A percentile compares a stretch with the other conserved stretches of the same genome.
Evolutionary conservation across 164 flowering plant genomes (phyloP).

Genomic region (Buxus sempervirens): DNA sequence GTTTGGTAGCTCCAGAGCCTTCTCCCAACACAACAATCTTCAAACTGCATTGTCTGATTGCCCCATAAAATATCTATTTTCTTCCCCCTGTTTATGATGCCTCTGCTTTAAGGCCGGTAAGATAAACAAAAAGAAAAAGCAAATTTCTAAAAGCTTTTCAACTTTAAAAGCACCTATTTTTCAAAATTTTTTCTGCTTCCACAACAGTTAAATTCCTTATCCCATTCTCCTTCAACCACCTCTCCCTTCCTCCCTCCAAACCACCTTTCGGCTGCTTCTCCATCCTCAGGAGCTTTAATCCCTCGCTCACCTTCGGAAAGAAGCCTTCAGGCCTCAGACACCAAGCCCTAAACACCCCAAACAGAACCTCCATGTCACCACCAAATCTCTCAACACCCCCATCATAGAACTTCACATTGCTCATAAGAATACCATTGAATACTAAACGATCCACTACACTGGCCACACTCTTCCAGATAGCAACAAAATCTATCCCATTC

Average conservation of each 20-base stretch:
- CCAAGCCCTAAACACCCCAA: constrained; percentile 78
- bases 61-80: background rate
- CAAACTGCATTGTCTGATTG: background rate
- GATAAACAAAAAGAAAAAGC: background rate
- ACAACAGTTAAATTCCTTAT: constrained; percentile 50
- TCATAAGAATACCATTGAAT: constrained; percentile 56
- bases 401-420: constrained; percentile 60
- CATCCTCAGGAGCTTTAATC: constrained; percentile 72
- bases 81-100: background rate
- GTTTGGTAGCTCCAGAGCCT: constrained; percentile 4
- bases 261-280: constrained; percentile 40
- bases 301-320: constrained; percentile 67
- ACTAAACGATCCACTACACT: constrained; percentile 56
- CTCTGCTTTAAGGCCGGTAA: background rate
- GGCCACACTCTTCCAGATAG: constrained; percentile 82
- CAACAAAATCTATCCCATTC: constrained; percentile 65
- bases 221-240: constrained; percentile 60
- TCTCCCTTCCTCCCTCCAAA: constrained; percentile 39
- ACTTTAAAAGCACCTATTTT: constrained; percentile 47
- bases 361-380: constrained; percentile 62
- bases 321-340: constrained; percentile 94
- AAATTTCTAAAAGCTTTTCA: constrained; percentile 11
- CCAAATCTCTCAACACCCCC: constrained; percentile 65
- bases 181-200: constrained; percentile 66
- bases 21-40: constrained; percentile 3